Evolutionary conservation across 106 monocot species (phyloP), one percentile per base, ranked within the genome.

Genomic region (Apostasia shenzhenica): DNA sequence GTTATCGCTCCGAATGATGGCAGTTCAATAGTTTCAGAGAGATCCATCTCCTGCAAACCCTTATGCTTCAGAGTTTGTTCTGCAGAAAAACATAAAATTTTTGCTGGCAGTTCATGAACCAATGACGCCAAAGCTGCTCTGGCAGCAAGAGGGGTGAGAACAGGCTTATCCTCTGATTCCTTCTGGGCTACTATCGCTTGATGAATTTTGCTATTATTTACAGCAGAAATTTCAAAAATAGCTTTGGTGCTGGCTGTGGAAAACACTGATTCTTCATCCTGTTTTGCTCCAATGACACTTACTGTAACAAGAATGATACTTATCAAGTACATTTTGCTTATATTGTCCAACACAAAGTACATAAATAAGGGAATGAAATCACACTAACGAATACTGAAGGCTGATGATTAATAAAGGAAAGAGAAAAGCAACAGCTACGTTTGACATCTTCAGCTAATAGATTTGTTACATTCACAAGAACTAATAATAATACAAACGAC

Each of bases 81-180:
- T 51, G 55, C 14, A 38, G 7, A 49, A 63, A 12, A 14, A 39
- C 53, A 48, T 6, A 50, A 46, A 26, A 75, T 38, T 45, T 81
- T 66, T 54, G 47, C n/a, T 43, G 76, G 77, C 13, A 78, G 41
- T 78, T 77, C 83, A 77, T 72, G 76, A 7, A 87, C 45, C 51
- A 75, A 56, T 65, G 83, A 87, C 67, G 87, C 87, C 53, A 87
- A 61, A 64, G 87, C 87, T 68, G 87, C 87, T 71, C 83, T 77
- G 68, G 83, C 87, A 69, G 83, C 87, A 47, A 87, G 77, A 46
- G 87, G 87, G 54, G 66, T 83, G 39, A 87, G 80, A 72, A 83
- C 72, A 59, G 73, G 67, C 64, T 67, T 71, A 54, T 74, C 69
- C 51, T 72, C 61, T 3, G 41, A 12, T 14, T 67, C 58, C 8